Base-by-base conservation (phyloP, 306 rosid species). In the Fragaria iinumae region DNA sequence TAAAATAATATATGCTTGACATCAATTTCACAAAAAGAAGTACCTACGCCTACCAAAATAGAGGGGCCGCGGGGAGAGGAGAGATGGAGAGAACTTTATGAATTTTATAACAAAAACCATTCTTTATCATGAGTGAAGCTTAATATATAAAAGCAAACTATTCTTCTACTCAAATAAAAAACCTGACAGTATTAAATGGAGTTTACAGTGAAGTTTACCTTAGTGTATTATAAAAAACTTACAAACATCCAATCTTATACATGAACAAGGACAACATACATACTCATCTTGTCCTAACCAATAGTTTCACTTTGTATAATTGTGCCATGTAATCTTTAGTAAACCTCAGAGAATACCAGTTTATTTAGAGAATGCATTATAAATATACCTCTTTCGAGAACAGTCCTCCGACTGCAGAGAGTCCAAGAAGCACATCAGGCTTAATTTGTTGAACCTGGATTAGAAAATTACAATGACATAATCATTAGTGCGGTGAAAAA, bases 341-440 rank as follows among this genome's bases (percentile, higher is more conserved):
- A 14, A 55, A 55, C 38, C 55, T 49, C 55, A 49, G n/a, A 11
- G 3, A 52, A 76, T 74, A 34, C 49, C 23, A 64, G 27, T 57
- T 41, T 50, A 72, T 2, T 13, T 17, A n/a, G 36, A 79, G 72
- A 69, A 75, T 60, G 39, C 65, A 77, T 67, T 64, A 57, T 10
- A 48, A 52, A 17, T 0, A 63, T 84, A 96, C 99, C 99, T 96
- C 99, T 43, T 87, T 88, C 8, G 99, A 89, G 85, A 96, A 96
- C 84, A 96, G 86, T 67, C 99, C 99, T 78, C 99, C 99, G 20
- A 96, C 99, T 27, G 99, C 99, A 77, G 99, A 96, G 76, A 96
- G 86, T 88, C 99, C 99, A 69, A 96, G 90, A 76, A 96, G 99
- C 64, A 96, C 99, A 88, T 96, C 99, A 52, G 99, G 99, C 86